Evolutionary conservation across 23 red algal species (phyloP).

Genomic region (Pyropia yezoensis): DNA sequence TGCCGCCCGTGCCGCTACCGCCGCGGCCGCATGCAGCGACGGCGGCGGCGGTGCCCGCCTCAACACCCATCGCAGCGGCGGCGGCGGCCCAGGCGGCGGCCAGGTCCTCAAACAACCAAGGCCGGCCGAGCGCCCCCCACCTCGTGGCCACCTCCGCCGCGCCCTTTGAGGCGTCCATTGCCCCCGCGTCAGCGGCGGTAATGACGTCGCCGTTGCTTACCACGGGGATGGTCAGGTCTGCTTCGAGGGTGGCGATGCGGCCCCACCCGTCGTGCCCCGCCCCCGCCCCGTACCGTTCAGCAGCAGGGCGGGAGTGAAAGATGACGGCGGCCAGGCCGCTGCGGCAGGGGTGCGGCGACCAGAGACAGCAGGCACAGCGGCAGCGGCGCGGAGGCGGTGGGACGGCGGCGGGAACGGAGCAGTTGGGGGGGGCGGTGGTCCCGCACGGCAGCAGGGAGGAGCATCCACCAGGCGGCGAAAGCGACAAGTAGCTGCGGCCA

Average conservation of each 20-base stretch:
- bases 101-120: conserved; percentile 59
- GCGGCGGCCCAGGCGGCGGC: conserved; percentile 1
- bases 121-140: conserved; percentile 34
- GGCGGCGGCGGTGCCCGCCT: too few relatives aligned
- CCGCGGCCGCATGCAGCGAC: too few relatives aligned
- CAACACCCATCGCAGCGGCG: too few relatives aligned
- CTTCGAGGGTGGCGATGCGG: conserved; percentile 15
- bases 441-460: too few relatives aligned
- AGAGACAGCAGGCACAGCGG: too few relatives aligned
- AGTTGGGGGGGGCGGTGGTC: too few relatives aligned
- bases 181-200: conserved; percentile 14
- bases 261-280: conserved; percentile 15
- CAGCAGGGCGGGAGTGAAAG: conserved; percentile 38
- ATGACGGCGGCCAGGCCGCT: conserved; percentile 24
- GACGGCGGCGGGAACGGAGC: too few relatives aligned
- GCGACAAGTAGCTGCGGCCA: too few relatives aligned
- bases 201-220: conserved; percentile 61
- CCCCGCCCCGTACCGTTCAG: conserved; percentile 13
- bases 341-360: too few relatives aligned
- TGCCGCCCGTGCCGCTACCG: too few relatives aligned
- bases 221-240: conserved; percentile 27
- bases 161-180: conserved; percentile 17
- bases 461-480: too few relatives aligned
- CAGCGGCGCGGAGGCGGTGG: too few relatives aligned
- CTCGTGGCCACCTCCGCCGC: conserved; percentile 35